These are phyloP conservation scores for Persicaria maculosa DNA, from an alignment of 148 eudicot species.

Conservation along the genomic window DNA sequence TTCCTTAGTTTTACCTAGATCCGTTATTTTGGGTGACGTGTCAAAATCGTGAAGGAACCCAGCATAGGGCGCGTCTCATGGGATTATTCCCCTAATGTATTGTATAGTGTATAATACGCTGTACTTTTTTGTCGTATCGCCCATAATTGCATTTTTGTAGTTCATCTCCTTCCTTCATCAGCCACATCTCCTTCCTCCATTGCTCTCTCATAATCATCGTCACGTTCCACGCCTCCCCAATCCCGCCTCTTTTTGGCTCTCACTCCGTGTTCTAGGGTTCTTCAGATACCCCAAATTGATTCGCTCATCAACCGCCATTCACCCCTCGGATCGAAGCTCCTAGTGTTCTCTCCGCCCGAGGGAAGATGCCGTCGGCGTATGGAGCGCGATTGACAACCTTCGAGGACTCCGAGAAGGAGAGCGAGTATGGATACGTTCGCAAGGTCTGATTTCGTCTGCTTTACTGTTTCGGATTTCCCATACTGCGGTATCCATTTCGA, in stretches of 20 bases:
- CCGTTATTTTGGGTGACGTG: background rate
- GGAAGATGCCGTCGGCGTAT: conserved; percentile 67
- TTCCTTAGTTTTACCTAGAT: too few species aligned
- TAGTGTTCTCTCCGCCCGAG: conserved; percentile 11
- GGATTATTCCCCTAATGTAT: background rate
- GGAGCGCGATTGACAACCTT: conserved; percentile 87
- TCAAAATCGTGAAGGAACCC: background rate
- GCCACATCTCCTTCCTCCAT: conserved; percentile 10
- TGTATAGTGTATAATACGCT: background rate
- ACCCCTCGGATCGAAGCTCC: background rate
- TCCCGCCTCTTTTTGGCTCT: background rate
- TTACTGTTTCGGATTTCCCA: background rate
- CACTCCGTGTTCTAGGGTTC: background rate
- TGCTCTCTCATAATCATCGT: background rate
- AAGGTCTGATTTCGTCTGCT: conserved; percentile 39
- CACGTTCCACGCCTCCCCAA: background rate
- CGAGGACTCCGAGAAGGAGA: conserved; percentile 97
- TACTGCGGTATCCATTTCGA: background rate
- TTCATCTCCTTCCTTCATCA: background rate
- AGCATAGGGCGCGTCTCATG: background rate
- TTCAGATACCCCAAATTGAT: conserved; percentile 10
- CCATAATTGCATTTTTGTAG: conserved; percentile 12
- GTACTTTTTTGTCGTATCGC: conserved; percentile 22
- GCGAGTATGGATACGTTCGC: conserved; percentile 97
- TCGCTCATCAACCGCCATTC: conserved; percentile 7